phyloP scores from a whole-genome alignment of 495 filamentous ascomycete genomes.

The Xylaria telfairii region DNA sequence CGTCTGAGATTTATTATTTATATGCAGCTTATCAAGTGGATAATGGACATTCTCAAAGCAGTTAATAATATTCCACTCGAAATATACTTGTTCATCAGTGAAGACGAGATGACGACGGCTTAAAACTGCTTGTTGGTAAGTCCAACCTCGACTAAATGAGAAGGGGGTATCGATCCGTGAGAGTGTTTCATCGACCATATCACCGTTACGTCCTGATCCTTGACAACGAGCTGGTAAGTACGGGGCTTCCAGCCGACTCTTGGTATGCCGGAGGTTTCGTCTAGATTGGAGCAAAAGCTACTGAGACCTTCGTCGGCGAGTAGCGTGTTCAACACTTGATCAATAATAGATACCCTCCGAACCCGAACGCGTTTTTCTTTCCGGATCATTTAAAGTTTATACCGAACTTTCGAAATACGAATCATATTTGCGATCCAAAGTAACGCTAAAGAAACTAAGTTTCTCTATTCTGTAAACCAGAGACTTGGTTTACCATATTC shows the following conservation, averaged over 20 bases:
- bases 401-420: background rate
- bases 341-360: background rate
- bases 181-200: background rate
- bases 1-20: background rate
- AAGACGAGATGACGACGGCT: slow-evolving; percentile 43
- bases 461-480: background rate
- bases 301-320: background rate
- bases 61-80: slow-evolving; percentile 42
- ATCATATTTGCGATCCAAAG: background rate
- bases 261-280: background rate
- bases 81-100: slow-evolving; percentile 43
- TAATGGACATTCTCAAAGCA: slow-evolving; percentile 26
- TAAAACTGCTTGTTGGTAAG: slow-evolving; percentile 48
- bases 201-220: background rate
- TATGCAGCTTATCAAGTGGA: background rate
- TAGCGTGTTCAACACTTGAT: background rate
- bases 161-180: background rate
- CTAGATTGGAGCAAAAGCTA: background rate
- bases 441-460: background rate
- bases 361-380: too few species aligned
- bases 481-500: too few species aligned
- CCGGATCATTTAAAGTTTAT: background rate
- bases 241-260: background rate
- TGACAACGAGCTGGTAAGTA: background rate
- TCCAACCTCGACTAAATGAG: slow-evolving; percentile 43